Conservation (phyloP, 768 basidiomycete genomes). For the Nevesoporus exiguus region DNA sequence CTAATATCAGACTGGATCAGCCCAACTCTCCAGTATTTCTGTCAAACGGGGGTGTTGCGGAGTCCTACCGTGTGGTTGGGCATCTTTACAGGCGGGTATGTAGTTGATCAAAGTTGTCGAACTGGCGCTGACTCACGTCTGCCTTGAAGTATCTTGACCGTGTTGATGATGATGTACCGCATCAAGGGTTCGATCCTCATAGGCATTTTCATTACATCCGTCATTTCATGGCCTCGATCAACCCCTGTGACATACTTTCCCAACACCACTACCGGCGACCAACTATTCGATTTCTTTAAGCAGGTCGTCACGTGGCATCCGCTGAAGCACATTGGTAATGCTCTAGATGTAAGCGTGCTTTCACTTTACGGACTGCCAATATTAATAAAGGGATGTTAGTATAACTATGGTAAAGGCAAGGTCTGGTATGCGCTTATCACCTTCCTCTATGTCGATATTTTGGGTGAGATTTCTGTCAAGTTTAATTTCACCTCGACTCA, state of each 20-base stretch:
- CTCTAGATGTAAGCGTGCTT: conserved; percentile 51
- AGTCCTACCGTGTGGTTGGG: conserved; percentile 87
- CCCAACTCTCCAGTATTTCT: conserved; percentile 52
- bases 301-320: conserved; percentile 75
- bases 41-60: conserved; percentile 59
- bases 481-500: background rate
- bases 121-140: conserved; percentile 1
- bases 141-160: conserved; percentile 58
- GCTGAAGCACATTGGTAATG: conserved; percentile 59
- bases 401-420: conserved; percentile 53
- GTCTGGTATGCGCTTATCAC: conserved; percentile 89
- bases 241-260: conserved; percentile 83
- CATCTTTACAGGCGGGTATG: conserved; percentile 77
- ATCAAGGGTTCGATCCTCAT: conserved; percentile 79
- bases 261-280: conserved; percentile 61
- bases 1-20: conserved; percentile 40
- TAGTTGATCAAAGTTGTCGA: background rate
- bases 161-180: conserved; percentile 80
- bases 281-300: conserved; percentile 81
- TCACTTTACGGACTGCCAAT: background rate
- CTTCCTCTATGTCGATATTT: conserved; percentile 86
- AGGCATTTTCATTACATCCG: conserved; percentile 79
- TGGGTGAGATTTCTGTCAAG: conserved; percentile 45
- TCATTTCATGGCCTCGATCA: conserved; percentile 86
- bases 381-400: conserved; percentile 35